Evolutionary conservation across 1,284 basidiomycete species (phyloP).

Genomic region (Heterobasidion irregulare): DNA sequence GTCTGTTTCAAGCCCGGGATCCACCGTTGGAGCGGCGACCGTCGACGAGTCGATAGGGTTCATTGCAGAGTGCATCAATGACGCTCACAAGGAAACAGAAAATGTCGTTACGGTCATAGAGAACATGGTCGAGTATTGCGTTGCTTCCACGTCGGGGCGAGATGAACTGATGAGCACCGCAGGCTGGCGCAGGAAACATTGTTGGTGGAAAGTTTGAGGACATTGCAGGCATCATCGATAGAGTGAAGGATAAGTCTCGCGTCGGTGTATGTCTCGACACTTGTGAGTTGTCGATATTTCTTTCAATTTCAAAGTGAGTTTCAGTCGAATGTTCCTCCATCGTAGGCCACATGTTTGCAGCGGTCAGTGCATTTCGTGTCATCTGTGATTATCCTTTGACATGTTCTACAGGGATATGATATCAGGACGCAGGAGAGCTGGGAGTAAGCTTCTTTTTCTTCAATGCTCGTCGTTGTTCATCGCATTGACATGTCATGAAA

Average conservation of each 20-base stretch:
- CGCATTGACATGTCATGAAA: neutral
- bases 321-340: neutral
- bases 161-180: neutral
- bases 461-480: too few relatives aligned
- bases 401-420: slow-evolving; percentile 59
- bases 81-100: slow-evolving; percentile 63
- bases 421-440: slow-evolving; percentile 60
- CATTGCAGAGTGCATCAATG: slow-evolving; percentile 74
- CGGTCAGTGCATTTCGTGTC: slow-evolving; percentile 32
- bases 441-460: slow-evolving; percentile 39
- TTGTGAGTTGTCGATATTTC: slow-evolving; percentile 34
- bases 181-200: slow-evolving; percentile 79
- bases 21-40: slow-evolving; percentile 63
- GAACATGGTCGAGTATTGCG: slow-evolving; percentile 57
- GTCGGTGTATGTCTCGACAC: slow-evolving; percentile 86
- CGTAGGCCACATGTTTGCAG: slow-evolving; percentile 73
- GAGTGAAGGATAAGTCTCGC: slow-evolving; percentile 68
- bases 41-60: slow-evolving; percentile 51
- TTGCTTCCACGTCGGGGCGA: too few relatives aligned
- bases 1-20: slow-evolving; percentile 57
- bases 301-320: neutral
- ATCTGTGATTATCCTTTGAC: neutral
- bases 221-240: slow-evolving; percentile 59
- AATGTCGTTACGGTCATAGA: slow-evolving; percentile 68
- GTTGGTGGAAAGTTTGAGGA: slow-evolving; percentile 70